Evolutionary conservation across 163 green algal genomes (phyloP).

Genomic region (Coccomyxa subellipsoidea): DNA sequence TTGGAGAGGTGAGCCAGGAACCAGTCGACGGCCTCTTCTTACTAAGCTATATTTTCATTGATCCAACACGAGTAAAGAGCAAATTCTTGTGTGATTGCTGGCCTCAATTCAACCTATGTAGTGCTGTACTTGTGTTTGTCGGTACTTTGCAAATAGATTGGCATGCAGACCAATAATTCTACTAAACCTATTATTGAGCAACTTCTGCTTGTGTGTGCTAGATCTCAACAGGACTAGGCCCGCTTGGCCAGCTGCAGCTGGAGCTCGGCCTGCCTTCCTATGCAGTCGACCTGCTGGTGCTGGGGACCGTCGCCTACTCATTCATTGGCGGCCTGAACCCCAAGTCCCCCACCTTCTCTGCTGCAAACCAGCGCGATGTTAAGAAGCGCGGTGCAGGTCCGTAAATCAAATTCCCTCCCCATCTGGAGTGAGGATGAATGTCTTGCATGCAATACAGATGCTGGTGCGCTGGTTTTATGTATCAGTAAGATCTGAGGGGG

Average conservation of each 20-base stretch:
- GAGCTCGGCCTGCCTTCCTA: slow-evolving; percentile 49
- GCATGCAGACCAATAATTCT: no score
- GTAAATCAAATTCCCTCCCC: no score
- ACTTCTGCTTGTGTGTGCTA: neutral
- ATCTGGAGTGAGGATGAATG: neutral
- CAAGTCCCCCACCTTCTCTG: slow-evolving; percentile 42
- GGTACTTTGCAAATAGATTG: neutral
- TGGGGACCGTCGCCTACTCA: slow-evolving; percentile 3
- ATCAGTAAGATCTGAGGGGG: no score
- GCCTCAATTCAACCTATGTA: neutral
- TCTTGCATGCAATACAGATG: neutral
- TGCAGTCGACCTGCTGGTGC: slow-evolving; percentile 51
- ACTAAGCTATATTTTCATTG: neutral
- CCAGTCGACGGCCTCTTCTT: neutral
- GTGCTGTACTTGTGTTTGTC: slow-evolving; percentile 9
- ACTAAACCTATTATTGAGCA: neutral
- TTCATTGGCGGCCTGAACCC: slow-evolving; percentile 40
- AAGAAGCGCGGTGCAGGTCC: slow-evolving; percentile 17
- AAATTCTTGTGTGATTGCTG: neutral
- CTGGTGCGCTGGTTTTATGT: no score
- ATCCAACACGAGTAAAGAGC: no score
- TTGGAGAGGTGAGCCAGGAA: slow-evolving; percentile 38
- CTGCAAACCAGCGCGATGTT: slow-evolving; percentile 37
- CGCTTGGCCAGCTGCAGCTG: slow-evolving; percentile 66
- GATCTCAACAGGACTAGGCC: slow-evolving; percentile 54